phyloP scores from a whole-genome alignment of 306 rosid species.

The Albizia julibrissin region DNA sequence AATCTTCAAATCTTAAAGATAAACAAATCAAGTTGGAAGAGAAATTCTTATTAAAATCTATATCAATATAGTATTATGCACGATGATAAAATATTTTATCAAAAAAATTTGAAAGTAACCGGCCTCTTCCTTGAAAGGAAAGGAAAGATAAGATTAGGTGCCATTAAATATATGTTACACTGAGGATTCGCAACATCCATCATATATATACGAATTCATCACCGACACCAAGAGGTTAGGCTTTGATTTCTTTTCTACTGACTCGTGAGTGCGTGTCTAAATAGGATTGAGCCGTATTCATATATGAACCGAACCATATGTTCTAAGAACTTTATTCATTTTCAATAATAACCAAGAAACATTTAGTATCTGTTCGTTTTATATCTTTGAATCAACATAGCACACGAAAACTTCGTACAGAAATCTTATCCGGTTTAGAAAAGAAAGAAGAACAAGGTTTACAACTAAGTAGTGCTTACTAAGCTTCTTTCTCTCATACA shows the following conservation, averaged over 20 bases:
- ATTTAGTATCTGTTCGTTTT: neutral
- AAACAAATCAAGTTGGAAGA: too few relatives aligned
- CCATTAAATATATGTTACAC: slow-evolving; percentile 3
- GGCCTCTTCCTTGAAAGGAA: neutral
- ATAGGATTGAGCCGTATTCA: neutral
- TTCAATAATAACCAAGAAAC: neutral
- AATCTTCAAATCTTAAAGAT: too few relatives aligned
- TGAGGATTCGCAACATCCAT: neutral
- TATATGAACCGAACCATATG: neutral
- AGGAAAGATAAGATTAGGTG: neutral
- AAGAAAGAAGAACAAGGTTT: neutral
- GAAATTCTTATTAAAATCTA: too few relatives aligned
- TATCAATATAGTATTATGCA: too few relatives aligned
- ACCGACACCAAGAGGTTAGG: neutral
- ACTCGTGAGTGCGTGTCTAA: neutral
- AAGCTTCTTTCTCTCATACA: too few relatives aligned
- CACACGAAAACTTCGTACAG: neutral
- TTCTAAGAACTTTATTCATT: neutral
- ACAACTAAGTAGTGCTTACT: neutral
- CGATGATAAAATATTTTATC: neutral
- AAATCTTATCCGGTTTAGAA: neutral
- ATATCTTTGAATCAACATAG: neutral
- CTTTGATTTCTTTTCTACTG: neutral
- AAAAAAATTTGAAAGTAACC: too few relatives aligned
- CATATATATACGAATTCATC: neutral